Percentiles rank a stretch among this genome's conserved stretches.
Conservation (phyloP, 495 filamentous ascomycete species). For the Aspergillus steynii region DNA sequence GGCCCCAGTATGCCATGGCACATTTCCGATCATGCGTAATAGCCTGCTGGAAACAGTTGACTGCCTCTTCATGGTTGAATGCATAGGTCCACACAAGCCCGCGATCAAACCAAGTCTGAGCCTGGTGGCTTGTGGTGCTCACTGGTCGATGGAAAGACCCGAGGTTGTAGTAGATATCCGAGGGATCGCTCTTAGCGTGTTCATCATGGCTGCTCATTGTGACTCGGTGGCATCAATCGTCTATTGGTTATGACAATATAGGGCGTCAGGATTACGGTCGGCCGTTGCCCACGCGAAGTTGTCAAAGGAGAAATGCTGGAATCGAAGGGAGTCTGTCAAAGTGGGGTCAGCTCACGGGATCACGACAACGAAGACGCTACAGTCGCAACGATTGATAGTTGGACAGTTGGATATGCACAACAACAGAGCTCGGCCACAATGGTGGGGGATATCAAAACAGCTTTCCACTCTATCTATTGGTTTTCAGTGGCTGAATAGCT, state of each 20-base stretch:
- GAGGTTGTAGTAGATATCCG: constrained; percentile 51
- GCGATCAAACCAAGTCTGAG: constrained; percentile 31
- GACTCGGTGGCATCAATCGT: not conserved
- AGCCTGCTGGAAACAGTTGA: constrained; percentile 34
- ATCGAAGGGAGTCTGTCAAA: not conserved
- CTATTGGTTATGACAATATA: not conserved
- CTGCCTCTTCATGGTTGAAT: constrained; percentile 32
- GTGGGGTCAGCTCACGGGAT: not conserved
- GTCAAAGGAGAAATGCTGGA: not conserved
- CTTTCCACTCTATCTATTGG: constrained; percentile 12
- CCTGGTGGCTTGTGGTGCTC: constrained; percentile 33
- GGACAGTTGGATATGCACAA: not conserved
- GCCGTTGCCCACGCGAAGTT: not conserved
- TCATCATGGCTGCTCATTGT: constrained; percentile 8
- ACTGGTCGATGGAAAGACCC: constrained; percentile 51
- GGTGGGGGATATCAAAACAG: constrained; percentile 1
- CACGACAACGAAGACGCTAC: not conserved
- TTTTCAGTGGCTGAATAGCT: constrained; percentile 14
- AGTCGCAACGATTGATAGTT: not conserved
- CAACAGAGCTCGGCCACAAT: not conserved
- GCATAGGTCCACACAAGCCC: constrained; percentile 32
- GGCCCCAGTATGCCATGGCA: constrained; percentile 67
- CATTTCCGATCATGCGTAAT: constrained; percentile 53
- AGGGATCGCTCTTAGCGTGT: not conserved
- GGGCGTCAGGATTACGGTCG: not conserved